A percentile compares a stretch with the other conserved stretches of the same genome.
Conservation (phyloP, 1,284 basidiomycete genomes). For the Malassezia sp. region DNA sequence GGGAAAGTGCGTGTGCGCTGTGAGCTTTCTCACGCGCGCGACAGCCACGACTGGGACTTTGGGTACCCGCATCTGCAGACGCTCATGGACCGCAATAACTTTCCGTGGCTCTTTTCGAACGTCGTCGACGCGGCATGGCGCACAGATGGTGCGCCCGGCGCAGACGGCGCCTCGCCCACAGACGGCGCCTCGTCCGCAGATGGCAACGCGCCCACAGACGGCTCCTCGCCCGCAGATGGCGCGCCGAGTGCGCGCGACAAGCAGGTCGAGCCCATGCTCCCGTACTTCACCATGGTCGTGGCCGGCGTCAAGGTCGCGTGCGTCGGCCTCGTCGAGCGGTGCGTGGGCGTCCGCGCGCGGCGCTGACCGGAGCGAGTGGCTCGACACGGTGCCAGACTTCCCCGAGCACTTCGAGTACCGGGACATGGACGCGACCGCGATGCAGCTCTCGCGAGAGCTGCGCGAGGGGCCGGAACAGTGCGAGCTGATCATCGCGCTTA, state of each 20-base stretch:
- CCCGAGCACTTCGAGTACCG: slow-evolving; percentile 56
- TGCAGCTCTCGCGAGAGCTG: slow-evolving; percentile 56
- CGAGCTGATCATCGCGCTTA: slow-evolving; percentile 69
- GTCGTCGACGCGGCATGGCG: slow-evolving; percentile 59
- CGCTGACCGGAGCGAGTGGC: slow-evolving; percentile 58
- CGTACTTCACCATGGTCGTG: slow-evolving; percentile 57
- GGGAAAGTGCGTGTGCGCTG: slow-evolving; percentile 45
- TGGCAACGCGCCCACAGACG: slow-evolving; percentile 35
- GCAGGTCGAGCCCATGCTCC: slow-evolving; percentile 26
- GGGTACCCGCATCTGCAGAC: slow-evolving; percentile 22
- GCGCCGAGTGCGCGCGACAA: slow-evolving; percentile 48
- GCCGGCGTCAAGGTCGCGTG: slow-evolving; percentile 62
- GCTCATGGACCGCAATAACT: slow-evolving; percentile 20
- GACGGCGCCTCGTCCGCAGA: slow-evolving; percentile 63
- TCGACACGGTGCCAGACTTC: slow-evolving; percentile 71
- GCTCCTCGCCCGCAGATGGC: slow-evolving; percentile 58
- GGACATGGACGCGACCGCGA: slow-evolving; percentile 27
- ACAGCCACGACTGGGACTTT: slow-evolving; percentile 29
- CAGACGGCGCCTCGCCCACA: slow-evolving; percentile 55
- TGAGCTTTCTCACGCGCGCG: not conserved
- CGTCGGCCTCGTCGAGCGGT: slow-evolving; percentile 74
- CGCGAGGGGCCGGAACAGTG: slow-evolving; percentile 61
- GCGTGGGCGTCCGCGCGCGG: slow-evolving; percentile 23
- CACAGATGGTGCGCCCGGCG: slow-evolving; percentile 49
- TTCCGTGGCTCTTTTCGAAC: slow-evolving; percentile 21